phyloP scores from a whole-genome alignment of 192 early-diverging fungal species.

The Mortierella alpina region DNA sequence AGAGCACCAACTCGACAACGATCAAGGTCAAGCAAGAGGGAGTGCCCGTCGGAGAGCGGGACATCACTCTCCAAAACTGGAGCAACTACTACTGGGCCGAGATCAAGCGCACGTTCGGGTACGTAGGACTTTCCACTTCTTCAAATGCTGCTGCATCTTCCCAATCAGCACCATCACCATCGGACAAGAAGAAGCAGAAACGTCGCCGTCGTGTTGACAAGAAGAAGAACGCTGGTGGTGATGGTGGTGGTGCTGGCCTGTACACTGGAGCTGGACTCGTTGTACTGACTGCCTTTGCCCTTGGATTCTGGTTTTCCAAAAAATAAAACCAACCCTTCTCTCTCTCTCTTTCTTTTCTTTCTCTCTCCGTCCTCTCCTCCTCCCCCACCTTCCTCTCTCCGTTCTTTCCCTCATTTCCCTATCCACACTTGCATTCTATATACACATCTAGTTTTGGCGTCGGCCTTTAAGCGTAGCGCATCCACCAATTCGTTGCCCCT shows the following conservation, averaged over 20 bases:
- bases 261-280: conserved; percentile 51
- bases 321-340: conserved; percentile 29
- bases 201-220: conserved; percentile 28
- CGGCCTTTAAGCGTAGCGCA: conserved; percentile 15
- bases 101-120: conserved; percentile 93
- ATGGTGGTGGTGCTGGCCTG: conserved; percentile 29
- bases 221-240: conserved; percentile 5
- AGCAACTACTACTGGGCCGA: conserved; percentile 92
- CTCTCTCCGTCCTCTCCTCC: neutral
- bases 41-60: conserved; percentile 91
- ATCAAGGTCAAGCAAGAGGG: conserved; percentile 83
- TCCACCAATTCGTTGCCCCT: neutral
- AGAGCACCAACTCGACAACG: conserved; percentile 71
- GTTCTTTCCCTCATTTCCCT: too few species aligned
- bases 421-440: too few species aligned
- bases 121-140: conserved; percentile 57
- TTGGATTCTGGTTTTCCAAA: conserved; percentile 56
- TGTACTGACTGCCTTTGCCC: conserved; percentile 59
- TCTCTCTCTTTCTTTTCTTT: conserved; percentile 7
- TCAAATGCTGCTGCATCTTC: conserved; percentile 2
- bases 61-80: conserved; percentile 89
- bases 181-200: conserved; percentile 31
- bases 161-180: conserved; percentile 25
- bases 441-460: conserved; percentile 23
- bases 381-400: too few species aligned